phyloP scores from a whole-genome alignment of 2,329 filamentous ascomycete species.

The Dactylellina drechsleri region DNA sequence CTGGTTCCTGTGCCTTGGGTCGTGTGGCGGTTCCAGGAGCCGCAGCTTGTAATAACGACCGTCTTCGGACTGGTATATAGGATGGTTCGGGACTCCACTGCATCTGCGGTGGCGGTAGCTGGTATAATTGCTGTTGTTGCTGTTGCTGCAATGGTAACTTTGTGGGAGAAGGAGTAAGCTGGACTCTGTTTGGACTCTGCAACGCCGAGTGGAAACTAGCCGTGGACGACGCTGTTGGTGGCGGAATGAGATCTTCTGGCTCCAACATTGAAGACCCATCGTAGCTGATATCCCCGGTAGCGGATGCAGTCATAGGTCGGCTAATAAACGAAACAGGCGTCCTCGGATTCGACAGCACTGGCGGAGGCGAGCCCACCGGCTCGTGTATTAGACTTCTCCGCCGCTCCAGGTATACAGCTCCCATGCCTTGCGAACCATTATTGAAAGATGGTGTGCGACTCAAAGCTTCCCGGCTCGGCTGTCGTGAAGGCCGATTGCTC shows the following conservation, averaged over 20 bases:
- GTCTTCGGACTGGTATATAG: conserved; percentile 33
- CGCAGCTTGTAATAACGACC: conserved; percentile 45
- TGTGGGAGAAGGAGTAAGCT: conserved; percentile 44
- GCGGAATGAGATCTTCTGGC: conserved; percentile 39
- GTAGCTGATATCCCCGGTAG: conserved; percentile 24
- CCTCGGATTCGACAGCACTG: conserved; percentile 9
- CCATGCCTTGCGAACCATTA: conserved; percentile 17
- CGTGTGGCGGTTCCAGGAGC: conserved; percentile 49
- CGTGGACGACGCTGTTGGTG: conserved; percentile 50
- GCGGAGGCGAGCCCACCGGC: conserved; percentile 27
- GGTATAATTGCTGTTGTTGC: conserved; percentile 20
- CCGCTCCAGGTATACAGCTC: conserved; percentile 32
- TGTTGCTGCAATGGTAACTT: conserved; percentile 26
- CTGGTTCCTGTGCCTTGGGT: conserved; percentile 39
- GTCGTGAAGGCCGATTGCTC: conserved; percentile 40
- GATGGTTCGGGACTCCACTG: conserved; percentile 39
- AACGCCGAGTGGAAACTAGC: conserved; percentile 53
- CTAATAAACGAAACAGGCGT: conserved; percentile 24
- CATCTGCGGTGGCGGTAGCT: conserved; percentile 8
- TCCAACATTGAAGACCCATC: conserved; percentile 40
- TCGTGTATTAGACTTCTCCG: conserved; percentile 40
- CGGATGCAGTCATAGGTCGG: conserved; percentile 42
- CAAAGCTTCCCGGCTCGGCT: conserved; percentile 32
- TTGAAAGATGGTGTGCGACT: conserved; percentile 25
- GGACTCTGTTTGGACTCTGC: conserved; percentile 48